Evolutionary conservation across 345 rosid genomes (phyloP).

Genomic region (Arabis hirsuta): DNA sequence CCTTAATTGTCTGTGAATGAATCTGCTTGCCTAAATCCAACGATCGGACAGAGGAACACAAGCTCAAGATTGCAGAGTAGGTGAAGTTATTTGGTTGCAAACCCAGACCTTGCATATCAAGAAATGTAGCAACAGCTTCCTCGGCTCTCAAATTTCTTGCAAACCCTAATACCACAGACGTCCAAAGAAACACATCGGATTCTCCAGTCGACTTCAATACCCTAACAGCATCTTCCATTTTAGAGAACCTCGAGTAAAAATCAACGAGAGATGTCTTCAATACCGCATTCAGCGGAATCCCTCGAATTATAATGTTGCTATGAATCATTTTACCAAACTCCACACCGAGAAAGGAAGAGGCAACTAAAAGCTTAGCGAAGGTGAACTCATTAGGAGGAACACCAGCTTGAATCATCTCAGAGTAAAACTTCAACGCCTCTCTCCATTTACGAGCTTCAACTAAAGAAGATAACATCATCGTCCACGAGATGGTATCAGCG

Average conservation of each 20-base stretch:
- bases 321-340: constrained; percentile 60
- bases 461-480: constrained; percentile 62
- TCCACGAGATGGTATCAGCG: constrained; percentile 68
- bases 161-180: constrained; percentile 62
- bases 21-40: constrained; percentile 62
- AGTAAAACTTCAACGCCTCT: constrained; percentile 55
- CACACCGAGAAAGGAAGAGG: constrained; percentile 52
- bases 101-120: constrained; percentile 53
- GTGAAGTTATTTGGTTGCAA: constrained; percentile 52
- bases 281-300: constrained; percentile 57
- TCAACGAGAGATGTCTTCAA: constrained; percentile 68
- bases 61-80: constrained; percentile 50
- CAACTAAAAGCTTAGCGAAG: constrained; percentile 60
- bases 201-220: constrained; percentile 51
- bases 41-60: constrained; percentile 46
- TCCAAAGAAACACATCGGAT: constrained; percentile 58
- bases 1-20: constrained; percentile 54
- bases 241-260: constrained; percentile 55
- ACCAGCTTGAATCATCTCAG: constrained; percentile 56
- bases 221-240: constrained; percentile 57
- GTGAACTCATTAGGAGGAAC: constrained; percentile 65
- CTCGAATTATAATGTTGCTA: constrained; percentile 52
- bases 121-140: constrained; percentile 58
- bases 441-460: constrained; percentile 54
- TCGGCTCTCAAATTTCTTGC: constrained; percentile 46